Evolutionary conservation across 192 early-diverging fungal genomes (phyloP).

Genomic region (Rhizophagus prolifer): DNA sequence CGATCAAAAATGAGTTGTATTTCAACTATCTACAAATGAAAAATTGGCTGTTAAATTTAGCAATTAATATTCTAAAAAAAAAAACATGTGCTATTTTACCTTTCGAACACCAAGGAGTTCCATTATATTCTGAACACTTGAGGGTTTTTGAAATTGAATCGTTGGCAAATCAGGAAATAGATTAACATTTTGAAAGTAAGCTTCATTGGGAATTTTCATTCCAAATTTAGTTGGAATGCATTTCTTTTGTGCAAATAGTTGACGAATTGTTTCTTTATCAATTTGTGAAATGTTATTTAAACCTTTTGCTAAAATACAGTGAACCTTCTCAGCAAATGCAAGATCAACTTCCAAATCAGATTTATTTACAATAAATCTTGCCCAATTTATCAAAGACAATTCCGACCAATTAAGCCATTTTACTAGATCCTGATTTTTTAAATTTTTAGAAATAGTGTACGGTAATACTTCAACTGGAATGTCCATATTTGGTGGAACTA

Average conservation of each 20-base stretch:
- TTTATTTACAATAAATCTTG: neutral
- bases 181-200: slow-evolving; percentile 78
- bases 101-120: slow-evolving; percentile 75
- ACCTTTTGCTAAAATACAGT: slow-evolving; percentile 55
- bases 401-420: slow-evolving; percentile 7
- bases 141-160: slow-evolving; percentile 50
- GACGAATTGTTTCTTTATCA: slow-evolving; percentile 35
- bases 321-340: slow-evolving; percentile 66
- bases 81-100: slow-evolving; percentile 32
- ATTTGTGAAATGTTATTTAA: slow-evolving; percentile 37
- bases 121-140: slow-evolving; percentile 55
- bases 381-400: slow-evolving; percentile 1
- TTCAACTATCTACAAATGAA: slow-evolving; percentile 63
- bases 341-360: slow-evolving; percentile 36
- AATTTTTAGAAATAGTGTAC: neutral
- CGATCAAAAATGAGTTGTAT: slow-evolving; percentile 83
- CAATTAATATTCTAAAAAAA: no score
- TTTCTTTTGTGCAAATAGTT: slow-evolving; percentile 39
- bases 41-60: neutral
- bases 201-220: slow-evolving; percentile 61
- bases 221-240: slow-evolving; percentile 77
- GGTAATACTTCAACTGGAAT: neutral
- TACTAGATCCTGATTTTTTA: neutral
- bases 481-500: slow-evolving; percentile 8
- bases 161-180: slow-evolving; percentile 86